Conservation (phyloP, 768 basidiomycete genomes). For the Dentipellis fragilis region DNA sequence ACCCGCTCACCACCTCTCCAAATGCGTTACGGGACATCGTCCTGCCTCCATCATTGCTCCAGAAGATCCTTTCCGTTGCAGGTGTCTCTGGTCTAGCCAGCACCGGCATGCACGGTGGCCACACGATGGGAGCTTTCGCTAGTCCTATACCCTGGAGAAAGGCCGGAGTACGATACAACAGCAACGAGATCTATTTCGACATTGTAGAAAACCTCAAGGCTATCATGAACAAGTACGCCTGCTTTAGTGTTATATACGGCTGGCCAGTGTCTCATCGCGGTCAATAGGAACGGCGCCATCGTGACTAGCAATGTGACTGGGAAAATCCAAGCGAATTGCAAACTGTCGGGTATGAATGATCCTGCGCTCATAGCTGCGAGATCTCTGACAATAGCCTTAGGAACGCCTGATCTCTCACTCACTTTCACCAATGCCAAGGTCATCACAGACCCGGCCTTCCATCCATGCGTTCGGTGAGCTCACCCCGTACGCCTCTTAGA, state of each 20-base stretch:
- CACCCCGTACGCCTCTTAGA: conserved; percentile 1
- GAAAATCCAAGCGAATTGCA: conserved; percentile 65
- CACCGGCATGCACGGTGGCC: conserved; percentile 18
- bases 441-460: conserved; percentile 66
- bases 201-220: conserved; percentile 74
- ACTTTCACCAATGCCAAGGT: conserved; percentile 37
- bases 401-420: conserved; percentile 86
- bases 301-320: conserved; percentile 65
- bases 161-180: conserved; percentile 69
- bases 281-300: conserved; percentile 52
- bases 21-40: conserved; percentile 91
- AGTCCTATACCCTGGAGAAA: conserved; percentile 93
- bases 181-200: conserved; percentile 92
- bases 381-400: conserved; percentile 23
- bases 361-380: not conserved
- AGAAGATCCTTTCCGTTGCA: conserved; percentile 37
- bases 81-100: conserved; percentile 35
- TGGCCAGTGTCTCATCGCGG: not conserved
- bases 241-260: not conserved
- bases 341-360: conserved; percentile 53
- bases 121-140: conserved; percentile 46
- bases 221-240: conserved; percentile 61
- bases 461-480: conserved; percentile 81
- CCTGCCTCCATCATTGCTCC: conserved; percentile 76
- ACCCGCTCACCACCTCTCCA: conserved; percentile 84